These are phyloP conservation scores for Prunus persica DNA, from an alignment of 306 rosid species.

Conservation along the genomic window Prunus_persica_NCBIv2 NC_034016.1:19066001-19066500, in stretches of 20 bases:
- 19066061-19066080: conserved; percentile 12
- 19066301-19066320: conserved; percentile 1
- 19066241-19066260: conserved; percentile 20
- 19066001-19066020: not conserved
- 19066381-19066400: conserved; percentile 32
- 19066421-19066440: not conserved
- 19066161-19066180: not conserved
- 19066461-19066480: conserved; percentile 2
- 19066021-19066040: not conserved
- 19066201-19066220: conserved; percentile 19
- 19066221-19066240: not conserved
- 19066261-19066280: not conserved
- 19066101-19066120: conserved; percentile 7
- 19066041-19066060: conserved; percentile 23
- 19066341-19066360: conserved; percentile 5
- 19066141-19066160: conserved; percentile 1
- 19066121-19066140: conserved; percentile 7
- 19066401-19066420: conserved; percentile 17
- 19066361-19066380: conserved; percentile 30
- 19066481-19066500: conserved; percentile 3
- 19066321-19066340: no score
- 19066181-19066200: conserved; percentile 26
- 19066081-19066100: conserved; percentile 8
- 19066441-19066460: conserved; percentile 13
- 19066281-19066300: conserved; percentile 6